These are phyloP conservation scores for Dipteronia sinensis DNA, from an alignment of 345 rosid species.

Conservation along the genomic window DNA sequence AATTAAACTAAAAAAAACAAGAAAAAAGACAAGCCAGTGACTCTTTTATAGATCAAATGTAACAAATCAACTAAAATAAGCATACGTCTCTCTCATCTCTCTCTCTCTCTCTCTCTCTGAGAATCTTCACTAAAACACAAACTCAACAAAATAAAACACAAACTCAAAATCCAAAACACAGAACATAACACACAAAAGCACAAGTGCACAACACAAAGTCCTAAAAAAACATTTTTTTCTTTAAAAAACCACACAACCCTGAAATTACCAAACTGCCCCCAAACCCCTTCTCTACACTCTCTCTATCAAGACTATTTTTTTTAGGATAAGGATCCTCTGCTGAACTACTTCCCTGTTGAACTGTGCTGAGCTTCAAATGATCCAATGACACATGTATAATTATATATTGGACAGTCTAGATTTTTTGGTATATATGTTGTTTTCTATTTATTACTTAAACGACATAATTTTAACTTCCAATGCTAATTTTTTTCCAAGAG, in stretches of 20 bases:
- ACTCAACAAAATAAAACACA: not conserved
- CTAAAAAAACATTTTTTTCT: not conserved
- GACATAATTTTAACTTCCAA: too few relatives aligned
- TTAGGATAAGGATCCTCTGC: too few relatives aligned
- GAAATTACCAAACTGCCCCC: conserved; percentile 24
- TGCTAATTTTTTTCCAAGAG: too few relatives aligned
- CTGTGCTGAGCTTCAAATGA: too few relatives aligned
- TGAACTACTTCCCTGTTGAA: too few relatives aligned
- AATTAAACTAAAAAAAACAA: not conserved
- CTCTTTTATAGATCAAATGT: conserved; percentile 22
- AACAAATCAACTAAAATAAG: conserved; percentile 39
- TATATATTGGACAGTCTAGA: too few relatives aligned
- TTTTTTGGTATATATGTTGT: too few relatives aligned
- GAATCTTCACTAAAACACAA: conserved; percentile 8
- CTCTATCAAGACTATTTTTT: not conserved
- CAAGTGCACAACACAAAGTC: too few relatives aligned
- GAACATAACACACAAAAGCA: not conserved
- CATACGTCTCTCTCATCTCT: not conserved
- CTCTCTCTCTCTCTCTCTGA: not conserved
- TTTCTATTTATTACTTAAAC: too few relatives aligned
- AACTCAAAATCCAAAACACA: too few relatives aligned
- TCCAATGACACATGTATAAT: too few relatives aligned
- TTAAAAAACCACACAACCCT: not conserved
- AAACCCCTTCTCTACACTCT: not conserved
- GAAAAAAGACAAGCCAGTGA: not conserved